Evolutionary conservation across 352 stramenopile species (phyloP).

Genomic region (Phytophthora syringae): DNA sequence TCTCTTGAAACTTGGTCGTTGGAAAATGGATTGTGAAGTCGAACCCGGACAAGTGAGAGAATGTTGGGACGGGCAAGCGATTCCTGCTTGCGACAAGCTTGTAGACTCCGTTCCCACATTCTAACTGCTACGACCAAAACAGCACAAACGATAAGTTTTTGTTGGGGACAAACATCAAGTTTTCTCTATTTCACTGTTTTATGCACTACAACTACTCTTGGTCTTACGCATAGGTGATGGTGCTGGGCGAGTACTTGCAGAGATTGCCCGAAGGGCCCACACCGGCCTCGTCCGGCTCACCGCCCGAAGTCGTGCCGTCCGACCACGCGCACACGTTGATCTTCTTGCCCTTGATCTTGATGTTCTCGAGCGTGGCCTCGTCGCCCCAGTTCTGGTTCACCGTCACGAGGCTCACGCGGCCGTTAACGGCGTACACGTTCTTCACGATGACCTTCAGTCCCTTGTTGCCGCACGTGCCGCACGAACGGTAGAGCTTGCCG

Average conservation of each 20-base stretch:
- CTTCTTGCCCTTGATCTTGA: constrained; percentile 44
- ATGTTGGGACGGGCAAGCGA: neutral
- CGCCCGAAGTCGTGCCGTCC: constrained; percentile 17
- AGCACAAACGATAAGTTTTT: too few species aligned
- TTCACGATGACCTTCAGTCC: too few species aligned
- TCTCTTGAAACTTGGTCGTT: neutral
- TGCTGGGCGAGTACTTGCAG: constrained; percentile 34
- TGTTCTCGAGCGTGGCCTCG: constrained; percentile 48
- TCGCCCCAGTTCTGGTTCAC: too few species aligned
- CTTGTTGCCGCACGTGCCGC: too few species aligned
- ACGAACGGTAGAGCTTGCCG: too few species aligned
- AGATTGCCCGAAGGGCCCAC: constrained; percentile 19
- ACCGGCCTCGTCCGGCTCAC: constrained; percentile 14
- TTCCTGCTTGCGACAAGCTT: neutral
- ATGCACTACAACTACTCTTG: too few species aligned
- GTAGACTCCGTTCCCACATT: too few species aligned
- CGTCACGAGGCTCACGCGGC: too few species aligned
- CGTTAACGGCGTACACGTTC: too few species aligned
- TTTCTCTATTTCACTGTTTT: too few species aligned
- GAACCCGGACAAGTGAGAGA: neutral
- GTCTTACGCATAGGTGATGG: constrained; percentile 19
- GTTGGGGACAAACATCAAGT: too few species aligned
- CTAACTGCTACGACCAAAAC: too few species aligned
- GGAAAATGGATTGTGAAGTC: neutral
- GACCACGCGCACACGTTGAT: constrained; percentile 23